Evolutionary conservation across 768 basidiomycete genomes (phyloP).

Genomic region (Serpula lacrymans): DNA sequence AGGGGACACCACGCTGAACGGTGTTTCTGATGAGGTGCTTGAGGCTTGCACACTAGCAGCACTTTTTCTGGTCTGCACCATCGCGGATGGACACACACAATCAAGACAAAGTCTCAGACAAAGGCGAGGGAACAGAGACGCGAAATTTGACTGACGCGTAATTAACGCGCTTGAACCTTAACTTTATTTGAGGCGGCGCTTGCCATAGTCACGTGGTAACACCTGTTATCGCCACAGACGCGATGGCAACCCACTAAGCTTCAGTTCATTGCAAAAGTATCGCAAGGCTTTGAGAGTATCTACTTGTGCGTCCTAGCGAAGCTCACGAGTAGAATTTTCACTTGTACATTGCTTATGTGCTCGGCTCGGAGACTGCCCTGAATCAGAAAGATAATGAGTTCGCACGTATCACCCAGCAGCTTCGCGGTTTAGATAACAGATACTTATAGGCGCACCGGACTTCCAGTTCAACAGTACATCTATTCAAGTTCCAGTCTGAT

Average conservation of each 20-base stretch:
- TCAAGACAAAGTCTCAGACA: slow-evolving; percentile 11
- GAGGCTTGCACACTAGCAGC: slow-evolving; percentile 12
- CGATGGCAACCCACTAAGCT: slow-evolving; percentile 7
- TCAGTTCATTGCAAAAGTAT: too few species aligned
- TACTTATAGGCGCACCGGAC: too few species aligned
- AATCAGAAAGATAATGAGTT: too few species aligned
- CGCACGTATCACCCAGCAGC: too few species aligned
- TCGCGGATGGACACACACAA: slow-evolving; percentile 7
- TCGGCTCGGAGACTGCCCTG: too few species aligned
- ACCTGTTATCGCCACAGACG: slow-evolving; percentile 23
- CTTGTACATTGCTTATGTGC: too few species aligned
- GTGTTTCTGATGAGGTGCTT: slow-evolving; percentile 25
- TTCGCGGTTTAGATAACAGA: too few species aligned
- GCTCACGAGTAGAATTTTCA: too few species aligned
- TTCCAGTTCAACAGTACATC: too few species aligned
- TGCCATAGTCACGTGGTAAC: slow-evolving; percentile 21
- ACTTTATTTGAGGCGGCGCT: slow-evolving; percentile 20
- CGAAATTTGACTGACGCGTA: slow-evolving; percentile 14
- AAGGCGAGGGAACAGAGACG: background rate
- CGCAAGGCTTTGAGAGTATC: too few species aligned
- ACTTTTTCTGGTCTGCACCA: slow-evolving; percentile 20
- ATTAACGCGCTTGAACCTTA: slow-evolving; percentile 14
- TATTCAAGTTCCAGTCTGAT: too few species aligned
- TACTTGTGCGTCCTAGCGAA: too few species aligned
- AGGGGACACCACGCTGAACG: slow-evolving; percentile 47